phyloP scores from a whole-genome alignment of 805 yeast genomes.

The Grigorovia humatica region DNA sequence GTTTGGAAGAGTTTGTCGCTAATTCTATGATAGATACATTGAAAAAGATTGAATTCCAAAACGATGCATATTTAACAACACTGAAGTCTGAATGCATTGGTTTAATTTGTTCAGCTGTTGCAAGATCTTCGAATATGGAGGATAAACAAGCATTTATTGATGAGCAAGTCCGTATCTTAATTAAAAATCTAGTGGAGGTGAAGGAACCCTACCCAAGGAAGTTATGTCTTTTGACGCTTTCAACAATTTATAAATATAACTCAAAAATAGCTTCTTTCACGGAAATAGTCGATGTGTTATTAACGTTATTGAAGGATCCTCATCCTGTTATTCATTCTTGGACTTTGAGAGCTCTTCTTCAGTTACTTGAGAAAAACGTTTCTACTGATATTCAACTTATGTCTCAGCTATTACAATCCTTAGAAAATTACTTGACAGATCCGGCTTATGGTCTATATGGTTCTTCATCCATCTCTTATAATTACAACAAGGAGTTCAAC shows the following conservation, averaged over 20 bases:
- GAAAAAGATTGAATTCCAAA: constrained; percentile 32
- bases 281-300: constrained; percentile 44
- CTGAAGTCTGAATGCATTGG: constrained; percentile 53
- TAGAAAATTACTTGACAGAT: constrained; percentile 32
- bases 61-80: constrained; percentile 33
- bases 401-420: constrained; percentile 32
- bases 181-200: constrained; percentile 56
- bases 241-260: constrained; percentile 36
- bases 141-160: constrained; percentile 13
- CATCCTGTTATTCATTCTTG: constrained; percentile 77
- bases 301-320: constrained; percentile 62
- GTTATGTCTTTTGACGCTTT: constrained; percentile 41
- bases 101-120: constrained; percentile 32
- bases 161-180: constrained; percentile 41
- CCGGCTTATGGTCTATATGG: constrained; percentile 44
- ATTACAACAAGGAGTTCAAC: constrained; percentile 38
- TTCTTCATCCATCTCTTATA: constrained; percentile 35
- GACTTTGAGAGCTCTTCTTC: constrained; percentile 49
- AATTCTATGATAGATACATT: constrained; percentile 42
- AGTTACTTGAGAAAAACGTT: constrained; percentile 46
- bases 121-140: constrained; percentile 7
- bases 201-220: constrained; percentile 57
- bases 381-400: constrained; percentile 36
- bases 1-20: constrained; percentile 32
- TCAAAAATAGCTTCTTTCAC: constrained; percentile 31